Conservation (phyloP, 1,284 basidiomycete species). For the Moesziomyces globuligerus region DNA sequence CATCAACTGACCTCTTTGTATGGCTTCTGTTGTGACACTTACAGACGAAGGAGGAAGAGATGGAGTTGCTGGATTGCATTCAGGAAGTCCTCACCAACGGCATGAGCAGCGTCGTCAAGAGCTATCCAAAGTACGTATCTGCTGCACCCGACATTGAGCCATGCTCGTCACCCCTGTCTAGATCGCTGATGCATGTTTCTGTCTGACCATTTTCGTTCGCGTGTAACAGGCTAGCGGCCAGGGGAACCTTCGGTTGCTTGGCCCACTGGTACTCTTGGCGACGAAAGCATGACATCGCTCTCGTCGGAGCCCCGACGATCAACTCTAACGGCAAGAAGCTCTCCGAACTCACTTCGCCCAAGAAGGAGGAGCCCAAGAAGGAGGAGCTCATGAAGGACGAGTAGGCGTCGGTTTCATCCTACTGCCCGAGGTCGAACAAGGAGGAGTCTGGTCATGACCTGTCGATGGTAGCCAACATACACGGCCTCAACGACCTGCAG, state of each 20-base stretch:
- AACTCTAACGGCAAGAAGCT: constrained; percentile 21
- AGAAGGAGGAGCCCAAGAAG: constrained; percentile 1
- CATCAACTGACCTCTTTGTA: neutral
- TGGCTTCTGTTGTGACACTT: neutral
- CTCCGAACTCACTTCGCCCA: neutral
- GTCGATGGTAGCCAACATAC: too few relatives aligned
- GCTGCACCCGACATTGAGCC: too few relatives aligned
- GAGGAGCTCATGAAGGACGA: neutral
- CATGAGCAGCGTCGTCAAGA: constrained; percentile 12
- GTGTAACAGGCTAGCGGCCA: constrained; percentile 2
- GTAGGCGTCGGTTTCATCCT: too few relatives aligned
- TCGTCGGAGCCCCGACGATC: constrained; percentile 13
- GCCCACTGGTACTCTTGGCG: constrained; percentile 14
- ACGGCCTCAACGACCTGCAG: too few relatives aligned
- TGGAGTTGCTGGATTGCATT: constrained; percentile 7
- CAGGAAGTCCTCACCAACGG: neutral
- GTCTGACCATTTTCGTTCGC: neutral
- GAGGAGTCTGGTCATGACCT: too few relatives aligned
- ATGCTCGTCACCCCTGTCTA: too few relatives aligned
- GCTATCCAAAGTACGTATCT: constrained; percentile 13
- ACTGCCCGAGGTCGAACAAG: too few relatives aligned
- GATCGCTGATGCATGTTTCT: too few relatives aligned
- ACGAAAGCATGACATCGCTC: constrained; percentile 7
- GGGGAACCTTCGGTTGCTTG: neutral
- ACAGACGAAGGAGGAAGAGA: constrained; percentile 27